Conservation (phyloP, 1,284 basidiomycete species). For the Naganishia cerealis region DNA sequence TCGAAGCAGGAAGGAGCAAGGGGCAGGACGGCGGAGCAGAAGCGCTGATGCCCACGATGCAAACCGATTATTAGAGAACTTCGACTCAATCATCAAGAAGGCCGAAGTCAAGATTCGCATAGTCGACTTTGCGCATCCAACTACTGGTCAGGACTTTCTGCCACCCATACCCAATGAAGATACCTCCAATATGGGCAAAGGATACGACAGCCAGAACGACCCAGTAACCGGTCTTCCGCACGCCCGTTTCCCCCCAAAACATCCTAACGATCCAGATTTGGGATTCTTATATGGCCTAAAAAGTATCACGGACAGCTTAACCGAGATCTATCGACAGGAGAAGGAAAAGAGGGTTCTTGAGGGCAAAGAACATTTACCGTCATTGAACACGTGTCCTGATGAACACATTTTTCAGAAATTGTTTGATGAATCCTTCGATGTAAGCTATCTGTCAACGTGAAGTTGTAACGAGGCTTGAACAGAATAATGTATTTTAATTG, state of each 20-base stretch:
- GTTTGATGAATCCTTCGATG: constrained; percentile 39
- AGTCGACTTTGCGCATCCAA: constrained; percentile 98
- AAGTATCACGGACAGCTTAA: constrained; percentile 71
- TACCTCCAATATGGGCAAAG: constrained; percentile 61
- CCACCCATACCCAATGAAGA: constrained; percentile 53
- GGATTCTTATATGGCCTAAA: constrained; percentile 91
- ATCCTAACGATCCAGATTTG: constrained; percentile 81
- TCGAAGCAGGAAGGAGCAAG: constrained; percentile 40
- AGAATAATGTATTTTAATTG: constrained; percentile 1
- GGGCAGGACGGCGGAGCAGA: constrained; percentile 37
- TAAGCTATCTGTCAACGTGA: constrained; percentile 40
- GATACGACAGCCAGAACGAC: constrained; percentile 77
- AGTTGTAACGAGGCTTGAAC: background rate
- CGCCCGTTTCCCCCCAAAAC: constrained; percentile 88
- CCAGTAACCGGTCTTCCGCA: constrained; percentile 73
- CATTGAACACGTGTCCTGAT: constrained; percentile 43
- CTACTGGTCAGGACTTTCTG: constrained; percentile 88
- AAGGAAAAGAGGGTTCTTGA: constrained; percentile 39
- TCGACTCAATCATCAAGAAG: constrained; percentile 59
- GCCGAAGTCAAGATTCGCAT: constrained; percentile 94
- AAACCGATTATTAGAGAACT: constrained; percentile 33
- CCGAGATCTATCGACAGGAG: constrained; percentile 80
- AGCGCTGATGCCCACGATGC: constrained; percentile 38
- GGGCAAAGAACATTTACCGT: constrained; percentile 22
- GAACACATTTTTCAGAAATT: constrained; percentile 41